Percentiles rank a stretch among this genome's conserved stretches.
These are phyloP conservation scores for Acorus calamus DNA, from an alignment of 106 monocot genomes.

Conservation along the genomic window DNA sequence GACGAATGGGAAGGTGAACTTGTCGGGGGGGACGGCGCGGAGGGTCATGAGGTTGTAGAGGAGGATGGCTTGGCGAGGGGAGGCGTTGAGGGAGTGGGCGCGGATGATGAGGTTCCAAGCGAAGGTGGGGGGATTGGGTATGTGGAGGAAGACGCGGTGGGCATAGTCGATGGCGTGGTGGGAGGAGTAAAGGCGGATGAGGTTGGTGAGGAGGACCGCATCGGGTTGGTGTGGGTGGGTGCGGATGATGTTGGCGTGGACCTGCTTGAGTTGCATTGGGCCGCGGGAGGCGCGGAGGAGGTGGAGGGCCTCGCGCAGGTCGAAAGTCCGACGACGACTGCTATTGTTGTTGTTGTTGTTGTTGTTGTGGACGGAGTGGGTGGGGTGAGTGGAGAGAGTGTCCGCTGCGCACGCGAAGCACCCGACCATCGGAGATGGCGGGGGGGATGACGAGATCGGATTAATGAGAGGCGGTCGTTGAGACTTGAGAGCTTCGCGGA, in stretches of 20 bases:
- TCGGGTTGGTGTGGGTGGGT: conserved; percentile 10
- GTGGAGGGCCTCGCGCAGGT: conserved; percentile 4
- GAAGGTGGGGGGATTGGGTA: conserved; percentile 17
- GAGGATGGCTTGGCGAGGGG: conserved; percentile 25
- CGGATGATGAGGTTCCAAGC: conserved; percentile 43
- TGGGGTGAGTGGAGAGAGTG: not conserved
- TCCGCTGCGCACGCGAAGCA: not conserved
- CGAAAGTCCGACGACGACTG: not conserved
- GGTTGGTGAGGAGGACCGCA: conserved; percentile 17
- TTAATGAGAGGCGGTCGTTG: not conserved
- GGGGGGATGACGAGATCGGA: not conserved
- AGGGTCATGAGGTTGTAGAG: conserved; percentile 26
- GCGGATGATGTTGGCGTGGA: conserved; percentile 47
- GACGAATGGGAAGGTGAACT: conserved; percentile 54
- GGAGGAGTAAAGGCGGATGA: conserved; percentile 36
- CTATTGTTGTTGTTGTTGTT: no score
- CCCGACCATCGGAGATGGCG: not conserved
- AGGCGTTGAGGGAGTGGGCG: conserved; percentile 20
- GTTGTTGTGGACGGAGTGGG: not conserved
- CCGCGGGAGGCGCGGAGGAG: conserved; percentile 7
- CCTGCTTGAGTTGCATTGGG: conserved; percentile 16
- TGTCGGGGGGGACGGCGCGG: conserved; percentile 29
- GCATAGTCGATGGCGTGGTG: conserved; percentile 18
- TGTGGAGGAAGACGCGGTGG: conserved; percentile 15
- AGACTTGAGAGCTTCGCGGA: not conserved